Evolutionary conservation across 257 asterid genomes (phyloP), one percentile per base, ranked within the genome.

Genomic region (Capsicum chinense): DNA sequence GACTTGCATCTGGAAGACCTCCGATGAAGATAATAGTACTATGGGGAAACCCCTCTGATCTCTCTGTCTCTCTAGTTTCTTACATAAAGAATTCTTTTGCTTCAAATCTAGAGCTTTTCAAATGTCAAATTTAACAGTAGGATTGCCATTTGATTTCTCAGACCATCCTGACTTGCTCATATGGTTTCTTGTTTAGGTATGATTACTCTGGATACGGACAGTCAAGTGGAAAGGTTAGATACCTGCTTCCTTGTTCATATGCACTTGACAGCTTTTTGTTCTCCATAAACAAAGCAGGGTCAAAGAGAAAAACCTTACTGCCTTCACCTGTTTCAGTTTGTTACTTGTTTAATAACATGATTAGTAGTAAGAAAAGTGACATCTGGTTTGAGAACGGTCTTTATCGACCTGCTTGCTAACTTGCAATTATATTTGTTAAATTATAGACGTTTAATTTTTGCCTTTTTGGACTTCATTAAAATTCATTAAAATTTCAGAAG

Each of bases 151-250:
- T 73, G 58, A 73, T 74, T 14, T 76, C 26, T 26, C 81, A 76
- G 64, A 76, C 64, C 84, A 68, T 64, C 83, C 89, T 83, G 66
- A 86, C 86, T 17, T 82, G 85, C 67, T 83, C 63, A 21, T 81
- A 58, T 60, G 39, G 11, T 84, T 83, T 81, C 79, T 83, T 14
- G 7, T 84, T 57, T 87, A 97, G 99, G 92, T 97, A 95, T 86
- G 99, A 97, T 86, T 97, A 97, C 91, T 97, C 99, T 4, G 99
- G 99, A 80, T 97, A 95, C 85, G 99, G 99, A 70, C 97, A 88
- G 86, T 97, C 99, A 74, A 89, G 94, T 12, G 99, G 99, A 87
- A 97, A 97, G 99, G 99, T 97, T 63, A 90, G 98, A 87, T 89
- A 15, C 83, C 58, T 81, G 66, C 86, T 14, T 66, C 57, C 79